These are phyloP conservation scores for Mortierella sp. DNA, from an alignment of 371 early-diverging fungal species.

Conservation along the genomic window DNA sequence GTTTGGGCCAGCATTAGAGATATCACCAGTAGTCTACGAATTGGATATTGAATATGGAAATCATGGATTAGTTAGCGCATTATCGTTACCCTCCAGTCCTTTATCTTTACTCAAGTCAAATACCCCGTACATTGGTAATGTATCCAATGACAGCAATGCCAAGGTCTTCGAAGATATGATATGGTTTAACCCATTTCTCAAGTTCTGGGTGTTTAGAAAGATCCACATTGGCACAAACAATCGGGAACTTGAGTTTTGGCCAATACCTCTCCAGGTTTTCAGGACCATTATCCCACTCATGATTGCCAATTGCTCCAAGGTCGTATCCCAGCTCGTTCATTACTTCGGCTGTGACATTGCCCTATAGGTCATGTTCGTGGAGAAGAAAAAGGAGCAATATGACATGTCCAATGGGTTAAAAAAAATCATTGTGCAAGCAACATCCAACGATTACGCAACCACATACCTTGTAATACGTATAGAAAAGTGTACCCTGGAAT, in stretches of 20 bases:
- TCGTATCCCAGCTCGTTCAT: slow-evolving; percentile 73
- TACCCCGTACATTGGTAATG: slow-evolving; percentile 63
- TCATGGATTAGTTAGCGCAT: slow-evolving; percentile 52
- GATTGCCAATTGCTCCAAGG: slow-evolving; percentile 76
- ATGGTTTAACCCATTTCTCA: slow-evolving; percentile 68
- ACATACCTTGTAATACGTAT: slow-evolving; percentile 61
- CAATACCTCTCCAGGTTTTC: slow-evolving; percentile 64
- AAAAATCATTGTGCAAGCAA: neutral
- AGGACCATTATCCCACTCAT: slow-evolving; percentile 79
- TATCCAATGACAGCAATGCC: slow-evolving; percentile 74
- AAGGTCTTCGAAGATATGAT: slow-evolving; percentile 72
- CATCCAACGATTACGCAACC: neutral
- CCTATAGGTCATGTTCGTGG: slow-evolving; percentile 9
- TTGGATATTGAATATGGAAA: neutral
- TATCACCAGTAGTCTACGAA: slow-evolving; percentile 62
- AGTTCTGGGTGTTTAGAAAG: slow-evolving; percentile 59
- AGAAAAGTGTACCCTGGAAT: slow-evolving; percentile 70
- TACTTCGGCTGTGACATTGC: slow-evolving; percentile 63
- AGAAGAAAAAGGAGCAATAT: neutral
- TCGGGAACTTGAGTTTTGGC: slow-evolving; percentile 68
- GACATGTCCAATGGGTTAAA: no score
- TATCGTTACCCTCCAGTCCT: neutral
- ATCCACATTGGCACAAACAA: slow-evolving; percentile 76
- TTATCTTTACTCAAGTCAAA: neutral
- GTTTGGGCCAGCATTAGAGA: slow-evolving; percentile 64